These are phyloP conservation scores for Limonium bicolor DNA, from an alignment of 148 eudicot genomes.

Conservation along the genomic window DNA sequence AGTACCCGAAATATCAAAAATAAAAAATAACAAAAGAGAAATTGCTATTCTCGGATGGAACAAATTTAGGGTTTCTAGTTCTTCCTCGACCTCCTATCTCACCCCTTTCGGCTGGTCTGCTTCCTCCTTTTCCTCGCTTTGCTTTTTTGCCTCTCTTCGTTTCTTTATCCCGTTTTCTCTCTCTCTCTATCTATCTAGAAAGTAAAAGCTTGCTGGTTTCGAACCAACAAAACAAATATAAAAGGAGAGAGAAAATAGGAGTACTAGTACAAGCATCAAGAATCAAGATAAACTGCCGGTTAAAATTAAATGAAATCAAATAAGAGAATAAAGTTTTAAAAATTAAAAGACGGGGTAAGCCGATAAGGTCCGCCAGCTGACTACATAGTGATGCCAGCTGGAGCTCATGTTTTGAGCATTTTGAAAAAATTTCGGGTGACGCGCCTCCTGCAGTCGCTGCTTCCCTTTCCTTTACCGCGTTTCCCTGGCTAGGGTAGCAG, in stretches of 20 bases:
- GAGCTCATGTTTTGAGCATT: neutral
- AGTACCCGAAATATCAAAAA: too few relatives aligned
- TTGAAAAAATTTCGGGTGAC: too few relatives aligned
- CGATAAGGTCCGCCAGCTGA: conserved; percentile 16
- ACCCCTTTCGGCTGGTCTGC: neutral
- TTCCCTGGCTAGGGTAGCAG: too few relatives aligned
- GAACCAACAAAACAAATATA: neutral
- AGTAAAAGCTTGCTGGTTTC: neutral
- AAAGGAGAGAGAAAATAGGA: neutral
- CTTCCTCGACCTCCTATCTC: neutral
- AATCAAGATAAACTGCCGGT: too few relatives aligned
- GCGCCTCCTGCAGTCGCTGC: too few relatives aligned
- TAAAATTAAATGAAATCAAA: too few relatives aligned
- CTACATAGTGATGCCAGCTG: conserved; percentile 11
- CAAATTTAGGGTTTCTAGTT: conserved; percentile 12
- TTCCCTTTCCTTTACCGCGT: neutral
- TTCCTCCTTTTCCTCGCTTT: too few relatives aligned
- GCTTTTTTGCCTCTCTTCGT: too few relatives aligned
- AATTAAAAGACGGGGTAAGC: neutral
- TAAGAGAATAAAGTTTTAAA: neutral
- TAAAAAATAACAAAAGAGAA: neutral
- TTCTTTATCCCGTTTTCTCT: too few relatives aligned
- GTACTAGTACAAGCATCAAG: neutral
- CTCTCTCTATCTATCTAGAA: conserved; percentile 2
- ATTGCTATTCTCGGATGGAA: neutral